Percentiles rank a stretch among this genome's conserved stretches.
phyloP scores from a whole-genome alignment of 129 eudicot genomes.

The Centaurea solstitialis region DNA sequence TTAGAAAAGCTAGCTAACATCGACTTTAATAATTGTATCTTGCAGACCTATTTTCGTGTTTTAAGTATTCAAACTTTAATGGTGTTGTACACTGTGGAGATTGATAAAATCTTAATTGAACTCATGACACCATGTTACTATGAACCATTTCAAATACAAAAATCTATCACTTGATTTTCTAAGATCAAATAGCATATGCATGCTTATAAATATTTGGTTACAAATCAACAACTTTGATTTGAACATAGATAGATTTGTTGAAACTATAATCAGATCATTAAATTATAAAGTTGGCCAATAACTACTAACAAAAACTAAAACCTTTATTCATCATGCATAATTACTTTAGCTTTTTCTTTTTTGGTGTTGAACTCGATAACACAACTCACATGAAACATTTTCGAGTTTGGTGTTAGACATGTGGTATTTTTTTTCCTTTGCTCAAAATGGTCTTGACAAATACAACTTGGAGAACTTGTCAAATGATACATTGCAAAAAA shows the following conservation, averaged over 20 bases:
- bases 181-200: neutral
- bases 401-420: neutral
- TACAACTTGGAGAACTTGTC: neutral
- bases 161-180: neutral
- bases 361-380: neutral
- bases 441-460: neutral
- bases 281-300: neutral
- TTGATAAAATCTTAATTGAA: neutral
- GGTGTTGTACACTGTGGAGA: neutral
- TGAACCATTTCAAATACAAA: neutral
- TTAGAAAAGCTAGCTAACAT: neutral
- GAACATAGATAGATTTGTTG: no score
- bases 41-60: neutral
- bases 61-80: neutral
- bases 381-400: neutral
- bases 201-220: neutral
- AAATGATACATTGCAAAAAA: neutral
- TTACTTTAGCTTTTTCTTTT: no score
- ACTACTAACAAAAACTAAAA: neutral
- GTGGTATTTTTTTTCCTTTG: neutral
- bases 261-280: neutral
- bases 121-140: neutral
- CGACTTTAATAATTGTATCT: neutral
- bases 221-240: no score
- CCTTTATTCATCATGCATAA: no score